Percentiles rank a stretch among this genome's conserved stretches.
Conservation (phyloP, 1,139 yeast genomes). For the Saccharomyces uvarum region DNA sequence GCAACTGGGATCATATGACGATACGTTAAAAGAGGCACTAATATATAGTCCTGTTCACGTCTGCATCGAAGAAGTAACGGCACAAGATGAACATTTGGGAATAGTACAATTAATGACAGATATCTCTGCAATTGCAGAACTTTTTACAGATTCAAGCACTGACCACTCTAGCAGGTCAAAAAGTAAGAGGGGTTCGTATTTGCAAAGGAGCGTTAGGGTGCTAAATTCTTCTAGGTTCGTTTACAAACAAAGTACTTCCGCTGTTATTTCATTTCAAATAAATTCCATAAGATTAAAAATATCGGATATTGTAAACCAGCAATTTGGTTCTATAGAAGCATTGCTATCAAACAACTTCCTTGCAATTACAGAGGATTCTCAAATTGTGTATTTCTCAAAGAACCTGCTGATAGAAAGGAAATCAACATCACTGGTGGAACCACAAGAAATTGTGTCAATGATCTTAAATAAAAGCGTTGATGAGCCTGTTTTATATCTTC, state of each 20-base stretch:
- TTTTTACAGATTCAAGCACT: neutral
- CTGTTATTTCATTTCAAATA: conserved; percentile 18
- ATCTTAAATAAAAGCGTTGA: conserved; percentile 8
- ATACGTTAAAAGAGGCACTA: conserved; percentile 6
- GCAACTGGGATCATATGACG: conserved; percentile 10
- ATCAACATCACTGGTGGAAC: conserved; percentile 29
- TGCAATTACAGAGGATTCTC: conserved; percentile 33
- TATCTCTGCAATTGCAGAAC: conserved; percentile 2
- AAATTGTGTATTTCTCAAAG: conserved; percentile 30
- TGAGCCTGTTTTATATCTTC: conserved; percentile 33
- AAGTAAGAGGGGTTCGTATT: conserved; percentile 1
- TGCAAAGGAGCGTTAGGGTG: conserved; percentile 24
- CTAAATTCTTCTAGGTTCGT: conserved; percentile 23
- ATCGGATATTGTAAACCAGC: conserved; percentile 26
- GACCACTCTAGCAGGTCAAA: conserved; percentile 3
- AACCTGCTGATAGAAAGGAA: conserved; percentile 22
- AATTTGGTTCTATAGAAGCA: conserved; percentile 43
- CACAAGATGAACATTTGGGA: conserved; percentile 10
- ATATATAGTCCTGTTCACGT: conserved; percentile 2
- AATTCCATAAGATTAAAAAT: conserved; percentile 27
- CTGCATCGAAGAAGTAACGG: conserved; percentile 12
- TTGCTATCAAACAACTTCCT: conserved; percentile 29
- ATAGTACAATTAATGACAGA: conserved; percentile 9
- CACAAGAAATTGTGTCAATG: conserved; percentile 18
- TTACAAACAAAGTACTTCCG: conserved; percentile 24